phyloP scores from a whole-genome alignment of 768 basidiomycete species.

The Boletus subcaerulescens region DNA sequence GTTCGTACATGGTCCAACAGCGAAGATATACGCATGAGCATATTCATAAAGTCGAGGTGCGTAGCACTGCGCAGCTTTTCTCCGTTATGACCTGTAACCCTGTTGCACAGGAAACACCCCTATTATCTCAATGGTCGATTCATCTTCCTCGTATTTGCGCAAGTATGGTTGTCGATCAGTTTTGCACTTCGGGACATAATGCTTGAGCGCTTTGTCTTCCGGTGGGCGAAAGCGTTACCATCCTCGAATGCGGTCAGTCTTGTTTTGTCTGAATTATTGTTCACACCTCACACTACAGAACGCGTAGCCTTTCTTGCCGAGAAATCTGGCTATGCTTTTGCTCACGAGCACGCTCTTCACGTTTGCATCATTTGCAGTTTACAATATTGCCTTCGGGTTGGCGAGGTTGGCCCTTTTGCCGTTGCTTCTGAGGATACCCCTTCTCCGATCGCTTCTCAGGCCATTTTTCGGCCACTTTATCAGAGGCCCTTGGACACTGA shows the following conservation, averaged over 20 bases:
- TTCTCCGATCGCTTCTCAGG: constrained; percentile 47
- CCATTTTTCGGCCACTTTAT: constrained; percentile 67
- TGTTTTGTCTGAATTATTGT: background rate
- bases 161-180: constrained; percentile 43
- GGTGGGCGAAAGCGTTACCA: constrained; percentile 33
- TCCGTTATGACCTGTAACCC: background rate
- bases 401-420: constrained; percentile 49
- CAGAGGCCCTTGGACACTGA: constrained; percentile 51
- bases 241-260: constrained; percentile 19
- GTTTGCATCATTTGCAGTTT: constrained; percentile 35
- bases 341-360: constrained; percentile 43
- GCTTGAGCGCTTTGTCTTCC: constrained; percentile 56
- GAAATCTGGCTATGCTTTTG: constrained; percentile 23
- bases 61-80: constrained; percentile 8
- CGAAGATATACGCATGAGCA: constrained; percentile 41
- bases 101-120: constrained; percentile 60
- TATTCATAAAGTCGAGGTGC: constrained; percentile 71
- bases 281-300: background rate
- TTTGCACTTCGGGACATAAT: constrained; percentile 59
- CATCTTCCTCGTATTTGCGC: constrained; percentile 56
- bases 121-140: constrained; percentile 69
- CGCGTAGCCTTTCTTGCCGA: constrained; percentile 19
- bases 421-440: constrained; percentile 51
- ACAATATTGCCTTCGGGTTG: constrained; percentile 46
- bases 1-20: constrained; percentile 26